Percentiles rank a stretch among this genome's conserved stretches.
Evolutionary conservation across 2,329 filamentous ascomycete genomes (phyloP).

Genomic region (Neofusicoccum sp.): DNA sequence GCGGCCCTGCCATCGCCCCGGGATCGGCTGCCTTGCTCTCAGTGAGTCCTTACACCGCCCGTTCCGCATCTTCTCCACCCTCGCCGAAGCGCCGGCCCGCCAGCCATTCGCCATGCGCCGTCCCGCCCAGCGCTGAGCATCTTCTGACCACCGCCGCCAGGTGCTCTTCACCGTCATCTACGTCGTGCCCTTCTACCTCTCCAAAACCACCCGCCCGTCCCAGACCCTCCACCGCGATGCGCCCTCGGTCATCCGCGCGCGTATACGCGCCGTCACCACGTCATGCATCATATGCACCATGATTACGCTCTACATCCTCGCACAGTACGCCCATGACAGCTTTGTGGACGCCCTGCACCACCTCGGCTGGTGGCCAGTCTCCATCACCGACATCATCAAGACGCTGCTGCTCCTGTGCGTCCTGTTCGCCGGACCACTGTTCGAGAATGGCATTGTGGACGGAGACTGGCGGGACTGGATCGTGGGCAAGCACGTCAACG

Average conservation of each 20-base stretch:
- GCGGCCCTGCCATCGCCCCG: slow-evolving; percentile 36
- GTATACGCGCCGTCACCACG: slow-evolving; percentile 74
- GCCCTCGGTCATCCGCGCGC: slow-evolving; percentile 81
- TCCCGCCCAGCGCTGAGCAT: slow-evolving; percentile 10
- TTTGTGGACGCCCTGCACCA: slow-evolving; percentile 58
- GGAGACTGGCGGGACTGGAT: slow-evolving; percentile 66
- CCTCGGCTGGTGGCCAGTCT: slow-evolving; percentile 79
- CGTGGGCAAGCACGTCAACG: slow-evolving; percentile 54
- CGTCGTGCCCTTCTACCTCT: slow-evolving; percentile 87
- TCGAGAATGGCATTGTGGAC: slow-evolving; percentile 73
- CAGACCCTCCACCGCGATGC: slow-evolving; percentile 78
- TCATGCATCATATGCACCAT: slow-evolving; percentile 69
- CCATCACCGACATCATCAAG: slow-evolving; percentile 61
- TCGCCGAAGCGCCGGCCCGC: slow-evolving; percentile 20
- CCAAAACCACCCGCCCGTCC: slow-evolving; percentile 74
- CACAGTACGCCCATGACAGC: slow-evolving; percentile 51
- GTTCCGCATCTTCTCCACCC: slow-evolving; percentile 1
- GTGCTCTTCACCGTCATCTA: slow-evolving; percentile 83
- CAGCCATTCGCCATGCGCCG: slow-evolving; percentile 19
- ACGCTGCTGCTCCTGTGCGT: slow-evolving; percentile 70
- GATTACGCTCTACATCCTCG: slow-evolving; percentile 66
- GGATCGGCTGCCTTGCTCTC: slow-evolving; percentile 36
- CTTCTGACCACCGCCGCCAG: slow-evolving; percentile 40
- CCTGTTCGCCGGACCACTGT: slow-evolving; percentile 82
- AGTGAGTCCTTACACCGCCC: slow-evolving; percentile 30